phyloP scores from a whole-genome alignment of 441 rosid genomes.

The Lepidium campestre region DNA sequence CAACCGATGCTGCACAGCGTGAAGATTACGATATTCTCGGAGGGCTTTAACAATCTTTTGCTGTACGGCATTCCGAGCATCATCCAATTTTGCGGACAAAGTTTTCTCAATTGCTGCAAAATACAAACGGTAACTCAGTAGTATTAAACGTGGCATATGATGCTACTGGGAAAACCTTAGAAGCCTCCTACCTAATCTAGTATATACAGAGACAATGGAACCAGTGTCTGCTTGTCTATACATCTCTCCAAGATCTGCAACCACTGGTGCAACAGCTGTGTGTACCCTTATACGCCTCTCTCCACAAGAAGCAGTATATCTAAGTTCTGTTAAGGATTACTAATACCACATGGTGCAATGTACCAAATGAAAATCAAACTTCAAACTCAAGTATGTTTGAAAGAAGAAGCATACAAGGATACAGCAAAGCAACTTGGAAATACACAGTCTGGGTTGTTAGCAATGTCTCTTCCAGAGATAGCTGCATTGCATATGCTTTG shows the following conservation, averaged over 20 bases:
- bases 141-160: conserved; percentile 18
- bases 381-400: conserved; percentile 5
- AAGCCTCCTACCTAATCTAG: conserved; percentile 66
- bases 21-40: conserved; percentile 80
- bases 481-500: conserved; percentile 98
- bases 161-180: conserved; percentile 9
- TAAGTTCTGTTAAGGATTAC: conserved; percentile 50
- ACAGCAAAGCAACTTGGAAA: conserved; percentile 98
- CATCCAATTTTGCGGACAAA: conserved; percentile 82
- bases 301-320: conserved; percentile 99
- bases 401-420: conserved; percentile 51
- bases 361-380: conserved; percentile 11
- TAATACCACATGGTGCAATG: conserved; percentile 2
- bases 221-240: conserved; percentile 93
- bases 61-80: conserved; percentile 73
- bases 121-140: conserved; percentile 19
- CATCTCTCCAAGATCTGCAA: conserved; percentile 94
- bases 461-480: conserved; percentile 87
- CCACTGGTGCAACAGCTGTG: conserved; percentile 89
- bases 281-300: conserved; percentile 99
- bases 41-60: conserved; percentile 88
- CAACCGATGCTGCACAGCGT: conserved; percentile 89
- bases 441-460: conserved; percentile 82
- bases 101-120: conserved; percentile 91
- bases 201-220: conserved; percentile 75